Base-by-base conservation (phyloP, 495 filamentous ascomycete genomes). In the Hypoxylon fuscum region DNA sequence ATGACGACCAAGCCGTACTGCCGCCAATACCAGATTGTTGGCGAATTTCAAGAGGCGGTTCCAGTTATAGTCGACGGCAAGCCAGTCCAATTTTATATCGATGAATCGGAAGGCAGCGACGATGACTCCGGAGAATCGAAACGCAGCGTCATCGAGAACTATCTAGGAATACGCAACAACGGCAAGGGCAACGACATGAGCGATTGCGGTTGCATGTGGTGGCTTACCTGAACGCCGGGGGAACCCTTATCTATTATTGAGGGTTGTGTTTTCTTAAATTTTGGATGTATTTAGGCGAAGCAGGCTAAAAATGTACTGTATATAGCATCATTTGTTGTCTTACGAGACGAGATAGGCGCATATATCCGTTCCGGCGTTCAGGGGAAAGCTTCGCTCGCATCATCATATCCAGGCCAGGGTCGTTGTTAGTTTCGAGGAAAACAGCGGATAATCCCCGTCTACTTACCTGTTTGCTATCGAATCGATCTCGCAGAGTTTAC, bases 1-100 rank as follows among this genome's bases (percentile, higher is more conserved):
- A 41, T 65, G 46, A 41, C 50, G 3, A 52, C 69, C 7, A 62
- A 75, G 46, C 84, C 89, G 2, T 86, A 85, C 62, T 96, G 92
- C 73, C 83, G 90, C 43, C 86, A 92, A 65, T 88, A 90, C 77
- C 77, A 85, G 64, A 80, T 96, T 17, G 71, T 83, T 32, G 66
- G 79, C 14, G 71, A 85, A 55, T 79, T 81, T 3, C 58, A 67
- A 2, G 66, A 62, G 3, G 68, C 85, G 8, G 68, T 70, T 7
- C 75, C 80, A 17, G 68, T 84, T 12, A 7, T 55, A 2, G 74
- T 77, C 44, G 55, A 76, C 17, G 78, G 76, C 5, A 73, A 81
- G 0, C 74, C 74, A 1, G 72, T 85, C 21, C 81, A 77, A 2
- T 73, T 93, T 20, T 65, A 80, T 18, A 83, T 94, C 22, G 74